Evolutionary conservation across 2,329 filamentous ascomycete species (phyloP).

Genomic region (Ophiosphaerella herpotricha): DNA sequence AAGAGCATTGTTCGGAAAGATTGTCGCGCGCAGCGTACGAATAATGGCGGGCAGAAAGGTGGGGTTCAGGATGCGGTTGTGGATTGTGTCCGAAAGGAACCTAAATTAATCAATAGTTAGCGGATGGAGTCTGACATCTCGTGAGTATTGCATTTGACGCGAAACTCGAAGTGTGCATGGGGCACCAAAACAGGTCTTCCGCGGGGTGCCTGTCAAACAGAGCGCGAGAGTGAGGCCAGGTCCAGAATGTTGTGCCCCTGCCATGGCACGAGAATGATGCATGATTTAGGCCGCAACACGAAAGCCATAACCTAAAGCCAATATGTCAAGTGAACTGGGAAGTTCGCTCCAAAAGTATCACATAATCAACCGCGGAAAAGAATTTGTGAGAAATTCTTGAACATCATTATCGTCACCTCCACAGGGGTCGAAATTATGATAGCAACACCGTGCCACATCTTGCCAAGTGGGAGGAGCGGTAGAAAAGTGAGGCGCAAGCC

Average conservation of each 20-base stretch:
- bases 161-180: neutral
- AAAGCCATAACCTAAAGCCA: neutral
- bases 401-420: neutral
- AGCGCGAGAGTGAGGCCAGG: neutral
- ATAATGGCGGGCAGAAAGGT: conserved; percentile 56
- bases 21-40: conserved; percentile 71
- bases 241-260: neutral
- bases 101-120: conserved; percentile 43
- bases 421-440: conserved; percentile 2
- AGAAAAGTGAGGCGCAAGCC: conserved; percentile 33
- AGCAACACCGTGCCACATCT: conserved; percentile 31
- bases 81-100: conserved; percentile 53
- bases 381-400: too few relatives aligned
- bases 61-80: conserved; percentile 49
- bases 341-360: neutral
- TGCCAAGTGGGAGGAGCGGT: conserved; percentile 11
- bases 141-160: neutral
- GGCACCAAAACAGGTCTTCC: neutral
- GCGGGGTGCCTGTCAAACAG: neutral
- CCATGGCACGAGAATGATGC: neutral
- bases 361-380: neutral
- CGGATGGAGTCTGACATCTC: conserved; percentile 12
- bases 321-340: too few relatives aligned
- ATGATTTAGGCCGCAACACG: neutral
- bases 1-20: conserved; percentile 85